A percentile compares a stretch with the other conserved stretches of the same genome.
Conservation (phyloP, 2,329 filamentous ascomycete genomes). For the Paraconiothyrium brasiliense region DNA sequence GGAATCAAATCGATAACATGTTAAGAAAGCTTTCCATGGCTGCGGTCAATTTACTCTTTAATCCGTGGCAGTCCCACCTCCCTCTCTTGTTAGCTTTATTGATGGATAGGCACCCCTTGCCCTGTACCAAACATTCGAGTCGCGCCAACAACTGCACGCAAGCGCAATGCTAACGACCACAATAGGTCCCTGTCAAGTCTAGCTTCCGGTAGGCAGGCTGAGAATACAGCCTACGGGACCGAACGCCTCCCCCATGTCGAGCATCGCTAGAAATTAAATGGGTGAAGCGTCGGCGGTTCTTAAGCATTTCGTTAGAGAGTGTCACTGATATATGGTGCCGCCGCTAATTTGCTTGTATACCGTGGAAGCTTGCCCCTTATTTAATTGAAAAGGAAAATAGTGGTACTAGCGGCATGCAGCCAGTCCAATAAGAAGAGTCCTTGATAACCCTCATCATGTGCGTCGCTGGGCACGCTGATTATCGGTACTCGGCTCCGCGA, state of each 20-base stretch:
- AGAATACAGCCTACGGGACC: neutral
- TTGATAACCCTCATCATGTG: neutral
- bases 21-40: neutral
- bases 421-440: too few species aligned
- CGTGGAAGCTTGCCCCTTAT: neutral
- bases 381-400: neutral
- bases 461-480: neutral
- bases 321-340: neutral
- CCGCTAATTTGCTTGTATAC: neutral
- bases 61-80: neutral
- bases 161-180: neutral
- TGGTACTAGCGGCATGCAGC: too few species aligned
- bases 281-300: neutral
- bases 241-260: neutral
- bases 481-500: neutral
- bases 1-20: neutral
- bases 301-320: neutral
- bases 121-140: neutral
- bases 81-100: conserved; percentile 9
- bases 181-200: neutral
- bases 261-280: neutral
- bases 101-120: neutral
- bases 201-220: conserved; percentile 5
- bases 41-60: conserved; percentile 3
- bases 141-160: neutral